phyloP scores from a whole-genome alignment of 352 stramenopile species.

The Halophytophthora batemanensis region DNA sequence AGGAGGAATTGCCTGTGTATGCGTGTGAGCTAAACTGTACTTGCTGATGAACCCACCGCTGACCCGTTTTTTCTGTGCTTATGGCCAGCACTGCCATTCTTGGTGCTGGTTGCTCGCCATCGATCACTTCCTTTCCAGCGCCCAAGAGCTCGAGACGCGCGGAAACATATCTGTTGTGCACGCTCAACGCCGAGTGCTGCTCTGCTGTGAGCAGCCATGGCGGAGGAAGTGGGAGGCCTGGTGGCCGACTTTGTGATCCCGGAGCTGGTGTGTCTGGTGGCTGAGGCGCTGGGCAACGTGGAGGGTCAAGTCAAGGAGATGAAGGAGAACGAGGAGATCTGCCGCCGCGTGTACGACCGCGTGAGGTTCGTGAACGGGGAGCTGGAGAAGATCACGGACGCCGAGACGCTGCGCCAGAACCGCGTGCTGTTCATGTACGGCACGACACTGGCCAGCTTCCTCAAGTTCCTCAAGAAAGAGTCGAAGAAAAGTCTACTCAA shows the following conservation, averaged over 20 bases:
- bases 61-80: too few species aligned
- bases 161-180: too few species aligned
- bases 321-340: constrained; percentile 11
- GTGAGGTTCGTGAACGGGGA: constrained; percentile 19
- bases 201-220: too few species aligned
- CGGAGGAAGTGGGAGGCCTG: too few species aligned
- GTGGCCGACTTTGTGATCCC: constrained; percentile 15
- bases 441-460: constrained; percentile 16
- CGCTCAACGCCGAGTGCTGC: too few species aligned
- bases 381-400: constrained; percentile 23
- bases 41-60: too few species aligned
- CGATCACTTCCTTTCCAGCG: too few species aligned
- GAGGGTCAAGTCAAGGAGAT: constrained; percentile 12
- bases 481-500: background rate
- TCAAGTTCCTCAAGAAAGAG: constrained; percentile 1
- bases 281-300: constrained; percentile 14
- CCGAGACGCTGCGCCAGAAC: constrained; percentile 18
- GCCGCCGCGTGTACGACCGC: constrained; percentile 6
- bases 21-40: too few species aligned
- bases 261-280: constrained; percentile 14
- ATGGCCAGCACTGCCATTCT: too few species aligned
- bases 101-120: too few species aligned
- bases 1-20: too few species aligned
- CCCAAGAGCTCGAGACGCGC: too few species aligned
- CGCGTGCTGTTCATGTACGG: constrained; percentile 18